phyloP scores from a whole-genome alignment of 495 filamentous ascomycete species.

The Aspergillus cristatus region DNA sequence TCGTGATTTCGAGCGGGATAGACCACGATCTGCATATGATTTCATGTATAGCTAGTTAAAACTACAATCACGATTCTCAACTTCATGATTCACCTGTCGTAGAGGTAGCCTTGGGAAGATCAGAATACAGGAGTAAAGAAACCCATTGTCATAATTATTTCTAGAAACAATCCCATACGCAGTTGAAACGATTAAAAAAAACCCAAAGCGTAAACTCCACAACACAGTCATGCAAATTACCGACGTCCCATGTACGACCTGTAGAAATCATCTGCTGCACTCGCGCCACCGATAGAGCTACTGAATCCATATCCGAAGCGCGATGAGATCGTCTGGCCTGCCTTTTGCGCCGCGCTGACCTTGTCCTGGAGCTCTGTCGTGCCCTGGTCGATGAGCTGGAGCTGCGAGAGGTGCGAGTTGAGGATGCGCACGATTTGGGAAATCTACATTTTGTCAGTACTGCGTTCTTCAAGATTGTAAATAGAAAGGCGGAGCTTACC shows the following conservation, averaged over 20 bases:
- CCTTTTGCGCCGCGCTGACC: conserved; percentile 68
- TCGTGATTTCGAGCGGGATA: too few species aligned
- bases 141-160: conserved; percentile 7
- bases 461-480: conserved; percentile 1
- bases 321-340: conserved; percentile 56
- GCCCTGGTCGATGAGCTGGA: conserved; percentile 85
- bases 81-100: background rate
- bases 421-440: conserved; percentile 89
- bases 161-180: conserved; percentile 4
- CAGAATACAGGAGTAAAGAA: background rate
- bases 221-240: conserved; percentile 23
- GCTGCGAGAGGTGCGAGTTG: conserved; percentile 78
- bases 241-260: conserved; percentile 63
- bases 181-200: too few species aligned
- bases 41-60: background rate
- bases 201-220: background rate
- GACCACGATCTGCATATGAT: too few species aligned
- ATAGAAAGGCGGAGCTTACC: conserved; percentile 46
- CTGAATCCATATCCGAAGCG: conserved; percentile 51
- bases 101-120: too few species aligned
- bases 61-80: background rate
- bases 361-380: conserved; percentile 70
- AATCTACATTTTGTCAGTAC: conserved; percentile 45
- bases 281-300: conserved; percentile 45
- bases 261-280: conserved; percentile 70